Evolutionary conservation across 441 rosid species (phyloP), one percentile per base, ranked within the genome.

Genomic region (Arabidopsis hybrid): DNA sequence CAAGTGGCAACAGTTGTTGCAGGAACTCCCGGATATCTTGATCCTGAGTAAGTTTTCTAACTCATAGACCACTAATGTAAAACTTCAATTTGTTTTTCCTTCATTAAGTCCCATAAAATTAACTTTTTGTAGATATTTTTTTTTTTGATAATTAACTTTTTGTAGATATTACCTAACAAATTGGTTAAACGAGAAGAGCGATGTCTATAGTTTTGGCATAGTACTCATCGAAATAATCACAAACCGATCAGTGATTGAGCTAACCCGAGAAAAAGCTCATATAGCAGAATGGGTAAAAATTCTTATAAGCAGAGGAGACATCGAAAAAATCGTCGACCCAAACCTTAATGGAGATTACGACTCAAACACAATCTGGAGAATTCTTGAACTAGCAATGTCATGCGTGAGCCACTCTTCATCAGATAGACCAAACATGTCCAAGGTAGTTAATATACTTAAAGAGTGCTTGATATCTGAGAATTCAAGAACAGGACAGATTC

Each of bases 381-480:
- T 78, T 13, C 73, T 84, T 67, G 90, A 88, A 40, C 69, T 85
- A 49, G 88, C 90, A 38, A 64, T 84, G 74, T 80, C 83, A 7
- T 83, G 90, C 35, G 79, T 87, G n/a, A 72, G 80, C 21, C 50
- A 78, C 0, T 60, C 63, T 8, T 71, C 83, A 8, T n/a, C 75
- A 0, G 75, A 73, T 71, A 80, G 89, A 73, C 88, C 88, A 17
- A 72, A n/a, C 46, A 87, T 88, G 85, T 81, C 53, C 43, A 73
- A 76, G 0, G 74, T 85, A 3, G 82, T 83, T 51, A 64, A 46
- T 0, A 81, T 85, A 26, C 57, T 88, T 50, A 82, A 82, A 17
- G 86, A 84, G 32, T 85, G 88, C 57, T 67, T 85, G 65, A 4
- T 46, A 7, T 68, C 75, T 26, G 79, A 61, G 38, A 63, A 29